phyloP scores from a whole-genome alignment of 805 yeast genomes.

The Ogataea pini region DNA sequence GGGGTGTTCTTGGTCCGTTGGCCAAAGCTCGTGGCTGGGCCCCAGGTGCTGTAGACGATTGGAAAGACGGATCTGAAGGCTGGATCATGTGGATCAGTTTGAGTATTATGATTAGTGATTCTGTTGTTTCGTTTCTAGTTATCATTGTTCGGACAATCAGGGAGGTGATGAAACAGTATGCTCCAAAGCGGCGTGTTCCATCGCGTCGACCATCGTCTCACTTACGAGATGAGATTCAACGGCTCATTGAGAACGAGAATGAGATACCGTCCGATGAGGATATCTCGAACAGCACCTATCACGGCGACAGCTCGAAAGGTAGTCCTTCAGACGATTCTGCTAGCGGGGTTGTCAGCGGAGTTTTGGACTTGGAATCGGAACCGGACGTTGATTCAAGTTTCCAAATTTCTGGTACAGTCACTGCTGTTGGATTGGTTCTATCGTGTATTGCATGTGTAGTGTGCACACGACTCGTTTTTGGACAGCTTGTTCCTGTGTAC shows the following conservation, averaged over 20 bases:
- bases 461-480: constrained; percentile 69
- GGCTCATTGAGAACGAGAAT: constrained; percentile 12
- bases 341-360: too few relatives aligned
- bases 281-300: constrained; percentile 23
- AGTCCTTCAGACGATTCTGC: too few relatives aligned
- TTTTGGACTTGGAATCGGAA: constrained; percentile 14
- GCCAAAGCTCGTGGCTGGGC: constrained; percentile 80
- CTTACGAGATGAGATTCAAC: constrained; percentile 12
- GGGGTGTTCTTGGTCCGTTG: constrained; percentile 89
- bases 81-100: constrained; percentile 96
- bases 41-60: constrained; percentile 83
- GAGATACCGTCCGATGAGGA: constrained; percentile 27
- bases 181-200: too few relatives aligned
- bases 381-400: constrained; percentile 42
- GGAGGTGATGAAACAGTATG: neutral
- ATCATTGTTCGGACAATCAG: constrained; percentile 49
- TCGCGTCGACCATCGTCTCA: too few relatives aligned
- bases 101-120: constrained; percentile 92
- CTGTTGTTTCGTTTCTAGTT: constrained; percentile 75
- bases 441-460: constrained; percentile 70
- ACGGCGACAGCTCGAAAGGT: constrained; percentile 17
- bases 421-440: constrained; percentile 58
- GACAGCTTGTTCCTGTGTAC: constrained; percentile 66
- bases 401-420: constrained; percentile 51
- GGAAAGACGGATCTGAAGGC: constrained; percentile 94